phyloP scores from a whole-genome alignment of 371 early-diverging fungal genomes.

The Neoconidiobolus thromboides region DNA sequence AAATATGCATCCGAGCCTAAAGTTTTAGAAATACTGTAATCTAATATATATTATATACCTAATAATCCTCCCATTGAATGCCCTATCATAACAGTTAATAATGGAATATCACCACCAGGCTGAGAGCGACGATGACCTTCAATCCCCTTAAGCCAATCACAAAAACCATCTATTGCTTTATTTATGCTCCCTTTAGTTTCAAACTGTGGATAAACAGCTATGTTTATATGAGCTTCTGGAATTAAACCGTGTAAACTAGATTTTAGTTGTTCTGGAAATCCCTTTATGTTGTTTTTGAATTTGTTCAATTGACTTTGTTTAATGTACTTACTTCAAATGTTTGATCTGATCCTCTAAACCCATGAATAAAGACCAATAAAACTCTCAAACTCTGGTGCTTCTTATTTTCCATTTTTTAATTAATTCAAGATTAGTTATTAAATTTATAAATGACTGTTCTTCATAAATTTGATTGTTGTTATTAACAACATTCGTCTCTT shows the following conservation, averaged over 20 bases:
- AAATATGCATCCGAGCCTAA: conserved; percentile 7
- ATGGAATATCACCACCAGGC: not conserved
- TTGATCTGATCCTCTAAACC: conserved; percentile 10
- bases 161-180: conserved; percentile 7
- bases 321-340: conserved; percentile 10
- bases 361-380: conserved; percentile 12
- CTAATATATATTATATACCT: conserved; percentile 6
- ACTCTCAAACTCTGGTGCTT: not conserved
- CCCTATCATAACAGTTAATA: conserved; percentile 7
- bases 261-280: conserved; percentile 8
- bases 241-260: not conserved
- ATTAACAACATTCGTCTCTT: too few species aligned
- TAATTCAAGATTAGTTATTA: too few species aligned
- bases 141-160: conserved; percentile 7
- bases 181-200: conserved; percentile 10
- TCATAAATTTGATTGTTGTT: too few species aligned
- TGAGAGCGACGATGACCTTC: not conserved
- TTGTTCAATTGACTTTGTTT: not conserved
- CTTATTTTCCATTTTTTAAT: too few species aligned
- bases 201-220: conserved; percentile 9
- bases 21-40: not conserved
- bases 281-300: not conserved
- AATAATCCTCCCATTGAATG: conserved; percentile 14
- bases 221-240: not conserved
- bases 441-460: too few species aligned